These are phyloP conservation scores for Fusarium nanum DNA, from an alignment of 2,329 filamentous ascomycete genomes.

Conservation along the genomic window DNA sequence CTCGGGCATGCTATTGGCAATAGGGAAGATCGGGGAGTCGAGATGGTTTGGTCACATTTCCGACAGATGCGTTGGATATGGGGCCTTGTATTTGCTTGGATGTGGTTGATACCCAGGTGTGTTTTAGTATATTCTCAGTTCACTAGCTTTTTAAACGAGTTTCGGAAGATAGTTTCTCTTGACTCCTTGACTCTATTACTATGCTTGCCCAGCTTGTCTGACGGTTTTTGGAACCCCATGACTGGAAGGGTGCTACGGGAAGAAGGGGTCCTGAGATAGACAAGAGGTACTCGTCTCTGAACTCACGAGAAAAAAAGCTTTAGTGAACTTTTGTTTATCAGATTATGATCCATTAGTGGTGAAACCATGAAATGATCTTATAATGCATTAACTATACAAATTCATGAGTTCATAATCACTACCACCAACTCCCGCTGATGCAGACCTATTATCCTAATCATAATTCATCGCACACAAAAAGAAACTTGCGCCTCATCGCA, in stretches of 20 bases:
- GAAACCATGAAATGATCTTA: background rate
- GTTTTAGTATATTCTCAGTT: background rate
- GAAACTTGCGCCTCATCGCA: background rate
- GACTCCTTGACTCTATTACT: background rate
- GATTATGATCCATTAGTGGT: background rate
- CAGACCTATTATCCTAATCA: background rate
- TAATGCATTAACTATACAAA: background rate
- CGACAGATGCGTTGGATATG: slow-evolving; percentile 16
- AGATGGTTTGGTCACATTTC: background rate
- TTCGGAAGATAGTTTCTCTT: background rate
- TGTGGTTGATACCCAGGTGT: slow-evolving; percentile 26
- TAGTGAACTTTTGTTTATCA: background rate
- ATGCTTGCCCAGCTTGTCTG: background rate
- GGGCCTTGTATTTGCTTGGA: slow-evolving; percentile 14
- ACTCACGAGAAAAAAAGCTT: background rate
- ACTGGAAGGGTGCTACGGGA: background rate
- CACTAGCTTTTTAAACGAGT: background rate
- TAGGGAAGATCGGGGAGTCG: background rate
- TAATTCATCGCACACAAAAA: slow-evolving; percentile 7
- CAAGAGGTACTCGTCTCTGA: background rate
- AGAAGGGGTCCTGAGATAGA: background rate
- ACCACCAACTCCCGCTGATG: background rate
- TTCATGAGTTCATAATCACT: slow-evolving; percentile 12
- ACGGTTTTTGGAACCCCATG: background rate
- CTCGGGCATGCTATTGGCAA: background rate